Evolutionary conservation across 2,329 filamentous ascomycete species (phyloP), one percentile per base, ranked within the genome.

Genomic region (Nemania sp.): DNA sequence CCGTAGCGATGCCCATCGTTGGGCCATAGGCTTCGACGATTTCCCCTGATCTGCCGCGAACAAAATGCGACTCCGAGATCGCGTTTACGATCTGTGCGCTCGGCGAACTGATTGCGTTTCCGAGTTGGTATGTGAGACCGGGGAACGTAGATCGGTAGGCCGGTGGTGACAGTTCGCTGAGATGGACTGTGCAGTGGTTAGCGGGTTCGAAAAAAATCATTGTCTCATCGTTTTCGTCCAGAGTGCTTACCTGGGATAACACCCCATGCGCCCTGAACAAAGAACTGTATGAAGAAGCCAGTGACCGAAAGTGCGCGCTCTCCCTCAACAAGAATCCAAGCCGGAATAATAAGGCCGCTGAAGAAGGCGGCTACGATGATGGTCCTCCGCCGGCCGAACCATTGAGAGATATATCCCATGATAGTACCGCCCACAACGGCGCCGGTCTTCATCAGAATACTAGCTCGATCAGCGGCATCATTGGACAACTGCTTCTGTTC

Each of bases 391-490:
- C 89, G 86, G 12, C 89, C 90, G 42, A 91, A 73, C 66, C 86
- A 90, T 66, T 93, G 89, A 6, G 86, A 90, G 6, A 84, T 64
- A 68, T 91, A 92, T 19, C 89, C 90, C 54, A 89, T 80, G 56
- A 88, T 82, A 36, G 84, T 86, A 22, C 88, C 88, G 28, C 88
- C 89, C 1, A 90, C 82, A 62, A 86, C 89, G 37, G 89, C 88
- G 22, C 89, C 89, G 1, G 81, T 84, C 73, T 91, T 91, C 85
- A 90, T 91, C 54, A 92, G 72, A 61, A 92, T 91, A n/a, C 83
- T 87, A 14, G 88, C 88, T n/a, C 87, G 83, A 6, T 81, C 87
- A 4, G 88, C 86, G 1, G 77, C 78, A 1, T 75, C 66, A 64
- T 89, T 86, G 49, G 77, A 65, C 54, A 92, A 77, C 59, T 85